These are phyloP conservation scores for Cystobasidium ongulense DNA, from an alignment of 768 basidiomycete species.

Conservation along the genomic window DNA sequence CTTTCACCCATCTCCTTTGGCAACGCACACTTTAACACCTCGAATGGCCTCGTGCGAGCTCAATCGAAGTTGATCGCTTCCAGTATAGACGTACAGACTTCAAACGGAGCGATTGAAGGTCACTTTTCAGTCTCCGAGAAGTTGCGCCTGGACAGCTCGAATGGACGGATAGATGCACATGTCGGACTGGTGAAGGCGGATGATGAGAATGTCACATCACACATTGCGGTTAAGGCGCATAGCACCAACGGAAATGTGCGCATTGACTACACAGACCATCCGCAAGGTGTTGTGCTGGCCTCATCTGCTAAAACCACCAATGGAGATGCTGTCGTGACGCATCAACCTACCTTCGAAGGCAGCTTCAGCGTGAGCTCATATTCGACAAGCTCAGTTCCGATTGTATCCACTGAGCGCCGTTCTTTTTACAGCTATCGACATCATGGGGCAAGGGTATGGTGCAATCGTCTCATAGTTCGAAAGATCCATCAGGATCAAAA, in stretches of 20 bases:
- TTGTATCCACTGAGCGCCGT: not conserved
- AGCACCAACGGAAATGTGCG: slow-evolving; percentile 9
- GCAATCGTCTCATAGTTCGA: not conserved
- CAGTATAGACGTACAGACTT: not conserved
- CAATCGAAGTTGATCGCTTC: not conserved
- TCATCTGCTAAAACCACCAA: slow-evolving; percentile 10
- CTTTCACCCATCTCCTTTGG: slow-evolving; percentile 5
- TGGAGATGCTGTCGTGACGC: slow-evolving; percentile 15
- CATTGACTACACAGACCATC: not conserved
- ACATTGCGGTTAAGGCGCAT: not conserved
- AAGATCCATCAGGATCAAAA: slow-evolving; percentile 2
- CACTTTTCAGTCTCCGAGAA: not conserved
- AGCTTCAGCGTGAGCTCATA: slow-evolving; percentile 1
- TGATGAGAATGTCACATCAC: not conserved
- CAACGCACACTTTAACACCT: slow-evolving; percentile 1
- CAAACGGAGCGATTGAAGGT: slow-evolving; percentile 20
- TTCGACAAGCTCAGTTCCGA: not conserved
- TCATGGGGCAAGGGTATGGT: slow-evolving; percentile 21
- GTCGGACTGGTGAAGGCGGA: not conserved
- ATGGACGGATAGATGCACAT: slow-evolving; percentile 4
- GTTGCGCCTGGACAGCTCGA: not conserved
- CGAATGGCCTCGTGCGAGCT: not conserved
- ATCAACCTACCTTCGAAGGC: slow-evolving; percentile 13
- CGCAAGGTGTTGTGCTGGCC: not conserved
- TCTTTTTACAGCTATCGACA: slow-evolving; percentile 1